phyloP scores from a whole-genome alignment of 371 early-diverging fungal species.

The Coemansia sp. region DNA sequence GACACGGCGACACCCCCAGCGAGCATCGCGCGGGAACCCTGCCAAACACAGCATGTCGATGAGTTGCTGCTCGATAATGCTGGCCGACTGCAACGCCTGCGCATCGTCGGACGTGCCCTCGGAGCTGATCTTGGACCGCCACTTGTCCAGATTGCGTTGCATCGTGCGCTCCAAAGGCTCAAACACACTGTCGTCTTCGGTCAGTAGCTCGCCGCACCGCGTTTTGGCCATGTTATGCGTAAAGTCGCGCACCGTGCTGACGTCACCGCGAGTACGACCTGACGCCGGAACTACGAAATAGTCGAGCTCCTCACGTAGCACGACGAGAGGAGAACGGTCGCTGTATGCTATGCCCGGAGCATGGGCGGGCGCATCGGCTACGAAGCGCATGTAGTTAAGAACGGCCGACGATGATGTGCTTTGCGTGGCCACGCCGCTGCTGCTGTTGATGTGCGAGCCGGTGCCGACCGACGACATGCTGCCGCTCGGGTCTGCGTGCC shows the following conservation, averaged over 20 bases:
- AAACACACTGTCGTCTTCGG: slow-evolving; percentile 70
- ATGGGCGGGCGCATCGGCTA: slow-evolving; percentile 18
- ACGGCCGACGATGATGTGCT: slow-evolving; percentile 51
- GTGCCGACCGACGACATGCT: slow-evolving; percentile 40
- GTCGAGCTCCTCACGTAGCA: slow-evolving; percentile 57
- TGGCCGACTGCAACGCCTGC: slow-evolving; percentile 59
- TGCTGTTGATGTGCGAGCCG: slow-evolving; percentile 39
- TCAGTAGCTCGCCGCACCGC: slow-evolving; percentile 63
- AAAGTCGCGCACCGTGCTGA: slow-evolving; percentile 45
- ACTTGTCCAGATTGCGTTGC: slow-evolving; percentile 48
- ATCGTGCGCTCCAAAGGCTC: slow-evolving; percentile 76
- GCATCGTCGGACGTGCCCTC: slow-evolving; percentile 47
- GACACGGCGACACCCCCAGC: slow-evolving; percentile 76
- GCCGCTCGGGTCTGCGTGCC: slow-evolving; percentile 15
- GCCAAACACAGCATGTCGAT: slow-evolving; percentile 87
- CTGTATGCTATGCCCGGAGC: slow-evolving; percentile 17
- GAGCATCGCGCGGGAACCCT: slow-evolving; percentile 71
- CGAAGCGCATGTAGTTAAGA: slow-evolving; percentile 50
- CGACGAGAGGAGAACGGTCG: slow-evolving; percentile 46
- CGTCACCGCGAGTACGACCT: slow-evolving; percentile 36
- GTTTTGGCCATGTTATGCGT: slow-evolving; percentile 58
- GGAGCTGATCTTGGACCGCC: slow-evolving; percentile 37
- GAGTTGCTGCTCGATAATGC: slow-evolving; percentile 78
- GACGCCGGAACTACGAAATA: slow-evolving; percentile 62
- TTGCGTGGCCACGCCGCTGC: slow-evolving; percentile 49